Evolutionary conservation across 805 yeast genomes (phyloP).

Genomic region (Priceomyces haplophilus): DNA sequence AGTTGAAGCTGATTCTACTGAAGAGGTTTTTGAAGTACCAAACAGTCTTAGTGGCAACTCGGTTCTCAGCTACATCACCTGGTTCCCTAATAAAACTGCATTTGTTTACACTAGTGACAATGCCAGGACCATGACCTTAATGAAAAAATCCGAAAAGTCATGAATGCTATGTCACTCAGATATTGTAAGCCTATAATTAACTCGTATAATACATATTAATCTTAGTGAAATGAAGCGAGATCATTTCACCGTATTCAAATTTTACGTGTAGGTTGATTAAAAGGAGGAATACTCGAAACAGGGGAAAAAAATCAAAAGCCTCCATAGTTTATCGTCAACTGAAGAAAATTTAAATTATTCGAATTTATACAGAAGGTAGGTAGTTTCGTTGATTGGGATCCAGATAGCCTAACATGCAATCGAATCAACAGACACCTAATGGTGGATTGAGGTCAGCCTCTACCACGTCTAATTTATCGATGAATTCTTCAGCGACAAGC

Average conservation of each 20-base stretch:
- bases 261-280: constrained; percentile 4
- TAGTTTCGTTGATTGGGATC: neutral
- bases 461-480: constrained; percentile 27
- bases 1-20: constrained; percentile 28
- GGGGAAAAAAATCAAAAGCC: constrained; percentile 3
- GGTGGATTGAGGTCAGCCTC: constrained; percentile 40
- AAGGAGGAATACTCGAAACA: constrained; percentile 3
- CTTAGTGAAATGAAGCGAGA: neutral
- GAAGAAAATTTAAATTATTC: neutral
- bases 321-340: neutral
- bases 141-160: constrained; percentile 13
- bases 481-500: constrained; percentile 28
- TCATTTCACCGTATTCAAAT: neutral
- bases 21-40: constrained; percentile 29
- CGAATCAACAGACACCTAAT: constrained; percentile 16
- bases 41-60: constrained; percentile 27
- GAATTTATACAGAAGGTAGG: neutral
- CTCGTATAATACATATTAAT: neutral
- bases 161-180: neutral
- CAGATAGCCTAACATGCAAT: constrained; percentile 9
- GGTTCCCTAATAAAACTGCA: constrained; percentile 36
- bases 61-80: constrained; percentile 25
- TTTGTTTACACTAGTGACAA: constrained; percentile 29
- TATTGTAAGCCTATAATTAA: neutral
- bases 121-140: constrained; percentile 27